Conservation (phyloP, 352 stramenopile species). For the Phytophthora tubulina region DNA sequence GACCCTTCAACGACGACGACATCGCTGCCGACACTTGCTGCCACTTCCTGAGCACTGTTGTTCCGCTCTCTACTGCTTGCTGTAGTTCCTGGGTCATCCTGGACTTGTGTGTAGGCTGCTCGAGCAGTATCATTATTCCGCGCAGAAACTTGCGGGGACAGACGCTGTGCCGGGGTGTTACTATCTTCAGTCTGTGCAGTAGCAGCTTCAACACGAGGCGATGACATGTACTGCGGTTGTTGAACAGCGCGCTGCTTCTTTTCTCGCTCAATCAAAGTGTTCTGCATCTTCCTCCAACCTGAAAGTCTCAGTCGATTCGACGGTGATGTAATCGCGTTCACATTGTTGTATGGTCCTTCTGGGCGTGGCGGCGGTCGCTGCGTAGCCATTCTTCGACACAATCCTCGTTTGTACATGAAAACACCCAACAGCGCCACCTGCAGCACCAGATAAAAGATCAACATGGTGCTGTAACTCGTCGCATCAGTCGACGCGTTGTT, state of each 20-base stretch:
- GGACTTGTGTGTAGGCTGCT: conserved; percentile 28
- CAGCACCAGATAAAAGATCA: conserved; percentile 76
- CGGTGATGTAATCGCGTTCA: conserved; percentile 70
- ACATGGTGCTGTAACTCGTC: conserved; percentile 63
- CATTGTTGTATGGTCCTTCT: conserved; percentile 79
- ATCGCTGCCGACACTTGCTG: conserved; percentile 22
- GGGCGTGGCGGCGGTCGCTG: conserved; percentile 18
- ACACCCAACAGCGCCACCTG: conserved; percentile 67
- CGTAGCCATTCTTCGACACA: conserved; percentile 45
- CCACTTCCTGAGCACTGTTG: conserved; percentile 8
- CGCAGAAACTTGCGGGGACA: conserved; percentile 13
- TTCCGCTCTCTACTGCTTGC: conserved; percentile 11
- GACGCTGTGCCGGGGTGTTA: conserved; percentile 5
- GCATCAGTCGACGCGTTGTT: conserved; percentile 13
- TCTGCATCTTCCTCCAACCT: conserved; percentile 65
- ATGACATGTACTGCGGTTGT: conserved; percentile 36
- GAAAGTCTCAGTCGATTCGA: conserved; percentile 74
- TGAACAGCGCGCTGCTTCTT: conserved; percentile 53
- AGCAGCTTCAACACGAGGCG: conserved; percentile 26
- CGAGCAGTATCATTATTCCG: conserved; percentile 23
- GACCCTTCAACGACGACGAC: conserved; percentile 28
- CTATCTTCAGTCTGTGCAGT: conserved; percentile 2
- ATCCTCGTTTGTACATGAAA: conserved; percentile 66
- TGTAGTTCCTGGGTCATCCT: conserved; percentile 10
- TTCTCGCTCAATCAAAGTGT: conserved; percentile 66